A percentile compares a stretch with the other conserved stretches of the same genome.
Evolutionary conservation across 352 stramenopile species (phyloP).

Genomic region (Blastocystis hominis): DNA sequence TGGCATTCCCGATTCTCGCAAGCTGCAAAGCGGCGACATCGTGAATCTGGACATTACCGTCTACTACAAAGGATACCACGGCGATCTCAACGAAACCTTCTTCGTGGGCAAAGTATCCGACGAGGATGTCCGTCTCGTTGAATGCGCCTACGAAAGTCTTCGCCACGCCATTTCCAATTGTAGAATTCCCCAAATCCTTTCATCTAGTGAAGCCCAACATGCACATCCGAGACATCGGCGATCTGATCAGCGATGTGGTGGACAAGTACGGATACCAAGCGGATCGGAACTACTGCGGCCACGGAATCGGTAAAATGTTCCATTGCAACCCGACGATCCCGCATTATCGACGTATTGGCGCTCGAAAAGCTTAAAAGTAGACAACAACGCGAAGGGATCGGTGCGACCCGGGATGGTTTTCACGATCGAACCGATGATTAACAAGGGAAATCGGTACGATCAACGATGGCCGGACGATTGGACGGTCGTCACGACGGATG

Average conservation of each 20-base stretch:
- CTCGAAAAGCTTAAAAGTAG: conserved; percentile 59
- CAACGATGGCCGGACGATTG: conserved; percentile 92
- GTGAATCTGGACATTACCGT: conserved; percentile 94
- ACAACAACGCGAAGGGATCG: conserved; percentile 67
- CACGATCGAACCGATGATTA: conserved; percentile 99
- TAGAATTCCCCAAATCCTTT: conserved; percentile 60
- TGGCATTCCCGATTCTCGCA: conserved; percentile 87
- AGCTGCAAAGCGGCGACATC: conserved; percentile 88
- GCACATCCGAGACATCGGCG: conserved; percentile 87
- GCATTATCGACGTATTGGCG: conserved; percentile 94
- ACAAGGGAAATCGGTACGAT: conserved; percentile 77
- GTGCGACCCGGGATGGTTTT: conserved; percentile 95
- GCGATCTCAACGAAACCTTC: conserved; percentile 95
- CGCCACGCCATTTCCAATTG: conserved; percentile 27
- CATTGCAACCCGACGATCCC: conserved; percentile 89
- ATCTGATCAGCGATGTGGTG: conserved; percentile 79
- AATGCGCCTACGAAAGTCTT: conserved; percentile 69
- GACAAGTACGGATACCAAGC: conserved; percentile 77
- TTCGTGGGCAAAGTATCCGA: conserved; percentile 87
- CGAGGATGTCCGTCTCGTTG: conserved; percentile 77
- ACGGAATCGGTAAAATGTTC: conserved; percentile 90
- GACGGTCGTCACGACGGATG: conserved; percentile 88
- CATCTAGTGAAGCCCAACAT: conserved; percentile 82
- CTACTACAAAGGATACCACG: conserved; percentile 91
- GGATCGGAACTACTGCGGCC: conserved; percentile 91